phyloP scores from a whole-genome alignment of 352 stramenopile species.

The Phytopythium kandeliae region DNA sequence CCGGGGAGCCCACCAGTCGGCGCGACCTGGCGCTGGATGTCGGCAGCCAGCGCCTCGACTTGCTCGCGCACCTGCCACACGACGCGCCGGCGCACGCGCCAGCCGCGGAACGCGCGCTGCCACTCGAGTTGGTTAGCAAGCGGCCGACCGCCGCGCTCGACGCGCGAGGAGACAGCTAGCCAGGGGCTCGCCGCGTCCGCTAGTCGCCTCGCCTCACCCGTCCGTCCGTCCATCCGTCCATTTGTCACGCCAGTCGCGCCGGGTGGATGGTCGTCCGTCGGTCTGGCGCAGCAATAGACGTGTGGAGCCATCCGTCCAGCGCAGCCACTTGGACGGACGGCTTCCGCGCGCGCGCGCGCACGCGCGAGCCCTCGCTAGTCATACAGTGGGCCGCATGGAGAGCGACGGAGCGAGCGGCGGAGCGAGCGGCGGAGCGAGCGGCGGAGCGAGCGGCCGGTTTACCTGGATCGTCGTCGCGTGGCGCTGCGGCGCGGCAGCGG shows the following conservation, averaged over 20 bases:
- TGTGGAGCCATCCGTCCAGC: too few relatives aligned
- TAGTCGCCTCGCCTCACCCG: too few relatives aligned
- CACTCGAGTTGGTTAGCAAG: too few relatives aligned
- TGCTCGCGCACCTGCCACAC: conserved; percentile 42
- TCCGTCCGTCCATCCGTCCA: neutral
- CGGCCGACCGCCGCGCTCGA: too few relatives aligned
- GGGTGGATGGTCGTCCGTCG: too few relatives aligned
- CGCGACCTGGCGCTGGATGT: conserved; percentile 30
- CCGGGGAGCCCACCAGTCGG: conserved; percentile 22
- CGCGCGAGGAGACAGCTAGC: too few relatives aligned
- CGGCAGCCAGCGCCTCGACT: conserved; percentile 31
- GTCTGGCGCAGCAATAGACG: too few relatives aligned
- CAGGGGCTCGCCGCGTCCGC: neutral
- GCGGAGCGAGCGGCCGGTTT: neutral
- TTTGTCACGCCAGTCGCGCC: too few relatives aligned
- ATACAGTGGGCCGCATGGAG: too few relatives aligned
- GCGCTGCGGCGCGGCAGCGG: conserved; percentile 14
- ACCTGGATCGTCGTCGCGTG: conserved; percentile 21
- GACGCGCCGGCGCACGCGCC: conserved; percentile 34
- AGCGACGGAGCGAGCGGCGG: too few relatives aligned
- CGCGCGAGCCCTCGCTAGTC: neutral
- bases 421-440: neutral
- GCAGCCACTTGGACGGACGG: neutral
- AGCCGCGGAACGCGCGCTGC: conserved; percentile 49
- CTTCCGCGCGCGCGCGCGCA: too few relatives aligned